These are phyloP conservation scores for Nicotiana paniculata DNA, from an alignment of 257 asterid species.

Conservation along the genomic window DNA sequence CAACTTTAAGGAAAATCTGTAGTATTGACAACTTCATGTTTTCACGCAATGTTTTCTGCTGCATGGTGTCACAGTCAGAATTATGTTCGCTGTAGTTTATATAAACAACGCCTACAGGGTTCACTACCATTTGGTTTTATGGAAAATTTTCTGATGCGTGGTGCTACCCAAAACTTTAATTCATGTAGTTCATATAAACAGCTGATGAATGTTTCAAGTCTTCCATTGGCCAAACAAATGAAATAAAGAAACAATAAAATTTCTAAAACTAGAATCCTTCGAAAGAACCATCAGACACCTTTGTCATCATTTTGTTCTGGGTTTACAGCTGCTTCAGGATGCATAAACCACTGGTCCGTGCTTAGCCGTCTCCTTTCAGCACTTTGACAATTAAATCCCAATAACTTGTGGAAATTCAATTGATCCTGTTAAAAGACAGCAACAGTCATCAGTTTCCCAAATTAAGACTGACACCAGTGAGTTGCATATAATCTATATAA, in stretches of 20 bases:
- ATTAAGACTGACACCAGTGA: conserved; percentile 1
- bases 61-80: background rate
- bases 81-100: background rate
- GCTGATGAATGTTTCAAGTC: conserved; percentile 6
- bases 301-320: conserved; percentile 28
- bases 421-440: conserved; percentile 53
- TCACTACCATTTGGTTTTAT: background rate
- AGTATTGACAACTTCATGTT: background rate
- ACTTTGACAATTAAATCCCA: conserved; percentile 64
- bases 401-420: conserved; percentile 79
- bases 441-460: conserved; percentile 15
- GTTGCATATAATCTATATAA: conserved; percentile 7
- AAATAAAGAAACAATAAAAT: conserved; percentile 1
- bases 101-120: background rate
- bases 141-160: background rate
- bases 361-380: conserved; percentile 41
- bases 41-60: background rate
- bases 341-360: conserved; percentile 33
- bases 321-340: conserved; percentile 16
- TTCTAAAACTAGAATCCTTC: background rate
- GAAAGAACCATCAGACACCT: conserved; percentile 33
- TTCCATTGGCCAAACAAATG: background rate
- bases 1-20: background rate
- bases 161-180: background rate
- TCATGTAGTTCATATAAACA: conserved; percentile 5